Evolutionary conservation across 208 protist genomes (phyloP), one percentile per base, ranked within the genome.

Genomic region (Leishmania guyanensis): DNA sequence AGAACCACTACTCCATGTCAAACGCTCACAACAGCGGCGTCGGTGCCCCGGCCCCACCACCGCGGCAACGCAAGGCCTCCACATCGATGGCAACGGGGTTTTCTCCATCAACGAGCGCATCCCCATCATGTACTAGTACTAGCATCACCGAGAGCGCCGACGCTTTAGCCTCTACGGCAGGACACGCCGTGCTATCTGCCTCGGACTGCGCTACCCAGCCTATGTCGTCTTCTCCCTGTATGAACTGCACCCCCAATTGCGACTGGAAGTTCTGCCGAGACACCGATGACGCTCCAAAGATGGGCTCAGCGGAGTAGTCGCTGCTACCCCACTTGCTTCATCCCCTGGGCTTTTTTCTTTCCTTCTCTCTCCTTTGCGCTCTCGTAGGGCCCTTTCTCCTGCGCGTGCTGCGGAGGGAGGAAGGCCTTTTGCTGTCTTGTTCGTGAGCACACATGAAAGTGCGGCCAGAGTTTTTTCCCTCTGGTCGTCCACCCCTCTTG

Each of bases 1-100:
- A 92, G 76, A 92, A 92, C 56, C 89, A 92, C 79, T 90, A 90
- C 79, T 92, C 83, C 22, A 62, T 73, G 22, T 92, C 88, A 8
- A 79, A 81, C 1, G 78, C 79, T 51, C 88, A 90, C 79, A 88
- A 90, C 84, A 81, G 77, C 50, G 75, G 50, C 10, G 78, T 92
- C 5, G 88, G 88, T 0, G 84, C 88, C 26, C 86, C 88, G 22
- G 43, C 77, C 12, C 84, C 86, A 17, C 75, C 56, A 22, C 75
- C 39, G n/a, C 78, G 65, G 10, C 76, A 68, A n/a, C 33, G 76
- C 12, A 75, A 26, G 39, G 33, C 69, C 48, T 17, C 71, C 43
- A n/a, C 64, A 1, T 76, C 51, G 17, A 48, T 22, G 26, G 17
- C 12, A 33, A 22, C 26, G n/a, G 12, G 33, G 16, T 29, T 51